Base-by-base conservation (phyloP, 176 grass and related monocot genomes). In the Paspalum vaginatum region DNA sequence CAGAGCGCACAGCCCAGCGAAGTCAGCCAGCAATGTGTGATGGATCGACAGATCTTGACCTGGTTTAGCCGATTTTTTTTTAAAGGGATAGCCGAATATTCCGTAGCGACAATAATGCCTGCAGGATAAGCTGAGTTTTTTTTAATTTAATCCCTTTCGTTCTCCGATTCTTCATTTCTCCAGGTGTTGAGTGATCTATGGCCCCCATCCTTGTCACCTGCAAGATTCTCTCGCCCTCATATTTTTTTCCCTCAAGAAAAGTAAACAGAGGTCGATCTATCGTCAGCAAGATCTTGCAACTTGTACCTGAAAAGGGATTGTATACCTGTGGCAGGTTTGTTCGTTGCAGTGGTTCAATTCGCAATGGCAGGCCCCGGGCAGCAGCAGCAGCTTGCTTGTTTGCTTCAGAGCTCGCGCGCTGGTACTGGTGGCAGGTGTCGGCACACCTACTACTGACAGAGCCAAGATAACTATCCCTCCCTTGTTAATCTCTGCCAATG, bases 391-490 rank as follows among this genome's bases (percentile, higher is more conserved):
- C 75, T 75, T 87, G 49, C 79, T 74, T 68, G 75, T 3, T 32
- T 32, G 32, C 32, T 32, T 32, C 32, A 32, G 32, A 32, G 32
- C 32, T 32, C 32, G 3, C 32, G 32, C 69, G 80, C 80, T 79
- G 80, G 39, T 14, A 47, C 48, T 20, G 14, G 39, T 70, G 21
- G 42, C 53, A 39, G 41, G 70, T 70, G 87, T 89, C 87, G 87
- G 87, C 77, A 80, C 63, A 89, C 87, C 87, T 9, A 85, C 65
- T 71, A 65, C 64, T 58, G 77, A 63, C 70, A 75, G 55, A 3
- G 14, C 18, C 24, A 65, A 84, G 61, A 53, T 55, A 75, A 74
- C 57, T 52, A 53, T 82, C 58, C 32, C 32, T 32, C 64, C 5
- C 43, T 7, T 77, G 5, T 56, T 65, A 65, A 58, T 42, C 46